Percentiles rank a stretch among this genome's conserved stretches.
These are phyloP conservation scores for Pseudogymnoascus sp. DNA, from an alignment of 2,329 filamentous ascomycete genomes.

Conservation along the genomic window DNA sequence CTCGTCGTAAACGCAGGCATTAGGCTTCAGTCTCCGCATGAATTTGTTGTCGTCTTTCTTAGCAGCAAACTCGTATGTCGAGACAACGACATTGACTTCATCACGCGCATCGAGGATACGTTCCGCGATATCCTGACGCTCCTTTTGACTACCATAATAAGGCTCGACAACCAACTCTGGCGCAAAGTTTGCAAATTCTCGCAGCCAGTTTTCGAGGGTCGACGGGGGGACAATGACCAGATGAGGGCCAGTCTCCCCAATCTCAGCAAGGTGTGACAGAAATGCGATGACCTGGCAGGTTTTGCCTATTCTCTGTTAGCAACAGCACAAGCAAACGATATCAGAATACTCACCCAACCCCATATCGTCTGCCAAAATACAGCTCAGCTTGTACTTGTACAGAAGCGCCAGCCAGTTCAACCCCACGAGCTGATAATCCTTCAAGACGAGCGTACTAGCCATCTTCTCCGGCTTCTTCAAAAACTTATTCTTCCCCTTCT, in stretches of 20 bases:
- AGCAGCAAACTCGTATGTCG: conserved; percentile 59
- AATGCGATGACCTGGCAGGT: conserved; percentile 95
- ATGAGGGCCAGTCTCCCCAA: conserved; percentile 60
- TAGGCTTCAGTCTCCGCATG: conserved; percentile 47
- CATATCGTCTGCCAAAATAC: conserved; percentile 97
- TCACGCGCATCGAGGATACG: conserved; percentile 55
- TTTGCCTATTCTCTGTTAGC: conserved; percentile 40
- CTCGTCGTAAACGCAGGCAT: conserved; percentile 73
- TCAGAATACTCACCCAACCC: conserved; percentile 51
- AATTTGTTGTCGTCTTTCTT: conserved; percentile 54
- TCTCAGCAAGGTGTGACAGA: conserved; percentile 71
- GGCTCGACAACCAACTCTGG: conserved; percentile 63
- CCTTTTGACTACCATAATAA: conserved; percentile 60
- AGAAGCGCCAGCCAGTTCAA: conserved; percentile 90
- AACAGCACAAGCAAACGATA: not conserved
- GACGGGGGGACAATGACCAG: conserved; percentile 87
- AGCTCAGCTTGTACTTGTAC: conserved; percentile 70
- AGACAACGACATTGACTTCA: conserved; percentile 63
- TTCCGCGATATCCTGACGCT: conserved; percentile 60
- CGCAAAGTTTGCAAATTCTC: conserved; percentile 83
- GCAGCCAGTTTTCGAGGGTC: conserved; percentile 91
- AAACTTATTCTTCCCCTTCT: conserved; percentile 22
- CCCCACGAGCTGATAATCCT: conserved; percentile 89
- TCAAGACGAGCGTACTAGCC: conserved; percentile 67
- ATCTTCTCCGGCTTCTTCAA: conserved; percentile 62